Evolutionary conservation across 257 asterid genomes (phyloP).

Genomic region (Gentiana macrophylla): DNA sequence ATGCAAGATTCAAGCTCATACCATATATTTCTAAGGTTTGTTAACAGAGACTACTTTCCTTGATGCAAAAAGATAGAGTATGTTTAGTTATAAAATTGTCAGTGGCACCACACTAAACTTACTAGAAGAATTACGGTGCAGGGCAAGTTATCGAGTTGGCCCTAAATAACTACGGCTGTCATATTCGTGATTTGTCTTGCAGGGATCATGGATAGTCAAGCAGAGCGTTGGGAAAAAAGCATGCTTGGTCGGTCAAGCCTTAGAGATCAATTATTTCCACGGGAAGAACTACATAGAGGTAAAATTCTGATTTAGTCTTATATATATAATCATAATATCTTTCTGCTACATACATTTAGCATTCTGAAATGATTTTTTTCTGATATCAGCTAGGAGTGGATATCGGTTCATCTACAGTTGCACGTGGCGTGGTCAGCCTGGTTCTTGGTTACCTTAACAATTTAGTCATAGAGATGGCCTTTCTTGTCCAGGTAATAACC

Average conservation of each 20-base stretch:
- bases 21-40: slow-evolving; percentile 91
- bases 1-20: slow-evolving; percentile 98
- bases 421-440: slow-evolving; percentile 80
- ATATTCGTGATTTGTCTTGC: slow-evolving; percentile 12
- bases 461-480: slow-evolving; percentile 87
- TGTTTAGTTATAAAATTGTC: too few species aligned
- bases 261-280: slow-evolving; percentile 62
- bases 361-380: not conserved
- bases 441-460: slow-evolving; percentile 87
- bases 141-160: not conserved
- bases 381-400: slow-evolving; percentile 61
- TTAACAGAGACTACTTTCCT: not conserved
- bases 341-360: not conserved
- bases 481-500: slow-evolving; percentile 65
- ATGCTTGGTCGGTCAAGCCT: slow-evolving; percentile 78
- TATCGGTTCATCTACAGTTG: slow-evolving; percentile 82
- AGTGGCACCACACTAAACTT: too few species aligned
- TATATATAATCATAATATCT: not conserved
- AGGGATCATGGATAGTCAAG: slow-evolving; percentile 98
- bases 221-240: slow-evolving; percentile 93
- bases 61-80: too few species aligned
- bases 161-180: not conserved
- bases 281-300: slow-evolving; percentile 98
- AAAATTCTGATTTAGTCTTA: not conserved
- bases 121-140: too few species aligned